phyloP scores from a whole-genome alignment of 192 early-diverging fungal genomes.

The Chytriomyces sp. region DNA sequence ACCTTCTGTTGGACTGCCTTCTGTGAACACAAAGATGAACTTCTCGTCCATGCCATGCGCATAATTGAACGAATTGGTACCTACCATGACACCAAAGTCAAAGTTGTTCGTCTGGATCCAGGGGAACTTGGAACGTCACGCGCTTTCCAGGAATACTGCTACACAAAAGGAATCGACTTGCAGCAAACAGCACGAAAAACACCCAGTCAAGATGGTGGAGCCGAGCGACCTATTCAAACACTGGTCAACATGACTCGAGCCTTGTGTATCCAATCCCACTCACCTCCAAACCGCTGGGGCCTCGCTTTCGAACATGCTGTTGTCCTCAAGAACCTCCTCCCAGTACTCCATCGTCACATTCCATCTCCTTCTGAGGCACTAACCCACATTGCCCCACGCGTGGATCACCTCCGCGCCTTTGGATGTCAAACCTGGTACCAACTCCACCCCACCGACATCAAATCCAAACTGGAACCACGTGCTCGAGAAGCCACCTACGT shows the following conservation, averaged over 20 bases:
- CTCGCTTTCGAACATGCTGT: neutral
- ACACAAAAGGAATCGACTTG: neutral
- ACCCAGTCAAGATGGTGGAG: conserved; percentile 1
- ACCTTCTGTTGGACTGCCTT: neutral
- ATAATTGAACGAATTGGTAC: conserved; percentile 12
- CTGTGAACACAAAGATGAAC: neutral
- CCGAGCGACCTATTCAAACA: conserved; percentile 14
- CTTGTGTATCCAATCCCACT: neutral
- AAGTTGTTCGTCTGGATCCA: neutral
- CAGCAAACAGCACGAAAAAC: neutral
- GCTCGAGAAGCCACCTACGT: neutral
- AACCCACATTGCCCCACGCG: neutral
- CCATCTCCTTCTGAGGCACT: conserved; percentile 3
- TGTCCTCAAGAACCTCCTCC: neutral
- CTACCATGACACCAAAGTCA: neutral
- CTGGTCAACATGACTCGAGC: neutral
- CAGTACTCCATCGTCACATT: neutral
- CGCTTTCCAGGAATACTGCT: neutral
- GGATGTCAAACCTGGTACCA: neutral
- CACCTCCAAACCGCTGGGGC: neutral
- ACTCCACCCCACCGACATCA: neutral
- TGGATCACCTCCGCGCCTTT: neutral
- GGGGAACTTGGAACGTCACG: conserved; percentile 6
- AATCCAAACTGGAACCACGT: neutral
- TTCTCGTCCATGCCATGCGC: neutral